Evolutionary conservation across 148 eudicot species (phyloP), one percentile per base, ranked within the genome.

Genomic region (Salicornia ramosissima): DNA sequence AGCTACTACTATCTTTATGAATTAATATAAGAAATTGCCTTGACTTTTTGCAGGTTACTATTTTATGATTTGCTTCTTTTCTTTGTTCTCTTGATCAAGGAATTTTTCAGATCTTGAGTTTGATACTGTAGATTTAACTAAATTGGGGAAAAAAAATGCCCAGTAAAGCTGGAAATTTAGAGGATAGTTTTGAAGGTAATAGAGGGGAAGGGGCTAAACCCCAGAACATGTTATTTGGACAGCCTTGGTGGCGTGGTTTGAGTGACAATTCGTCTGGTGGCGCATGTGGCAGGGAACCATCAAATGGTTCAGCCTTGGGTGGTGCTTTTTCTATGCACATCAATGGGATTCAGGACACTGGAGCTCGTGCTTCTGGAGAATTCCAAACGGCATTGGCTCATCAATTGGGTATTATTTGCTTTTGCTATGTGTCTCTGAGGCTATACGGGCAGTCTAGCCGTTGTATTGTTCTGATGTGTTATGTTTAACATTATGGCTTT

Each of bases 221-320:
- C 33, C 75, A 85, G 56, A 51, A 59, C 34, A 42, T 72, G 69
- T 54, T 64, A 22, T 64, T 63, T 63, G 61, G 68, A 40, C 75
- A 72, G 22, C 96, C 91, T 60, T 86, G 89, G 95, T 89, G 95
- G 95, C 88, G 68, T 55, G 74, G 82, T 30, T 54, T 64, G 64
- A 78, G 69, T 70, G 79, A 74, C 71, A 79, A 51, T 30, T 59
- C 61, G 34, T 49, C 70, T 1, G 52, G 28, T 40, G 25, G 31
- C 31, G 24, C 76, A 30, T 58, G 71, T 6, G 11, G 40, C 40
- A 26, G 40, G 29, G 83, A 76, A 67, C 80, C 73, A 46, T 70
- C 72, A 19, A 68, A 78, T 66, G 77, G 74, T 71, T 57, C 65
- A 19, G 39, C 47, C 42, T 77, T 75, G 22, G 21, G 67, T 6